phyloP scores from a whole-genome alignment of 2,329 filamentous ascomycete species.

The Penicillium brevicompactum region DNA sequence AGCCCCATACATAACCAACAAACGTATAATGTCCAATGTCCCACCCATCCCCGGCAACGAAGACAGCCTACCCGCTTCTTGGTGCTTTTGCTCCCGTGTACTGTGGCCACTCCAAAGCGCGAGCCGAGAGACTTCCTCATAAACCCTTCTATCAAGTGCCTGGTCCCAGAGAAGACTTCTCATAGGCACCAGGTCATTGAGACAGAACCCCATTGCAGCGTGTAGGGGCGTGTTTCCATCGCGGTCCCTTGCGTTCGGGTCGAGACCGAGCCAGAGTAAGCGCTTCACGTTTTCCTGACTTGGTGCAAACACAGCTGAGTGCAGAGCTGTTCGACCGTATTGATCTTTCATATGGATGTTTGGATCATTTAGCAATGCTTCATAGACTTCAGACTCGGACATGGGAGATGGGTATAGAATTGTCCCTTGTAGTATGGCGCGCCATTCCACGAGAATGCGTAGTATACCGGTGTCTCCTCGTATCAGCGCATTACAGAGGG shows the following conservation, averaged over 20 bases:
- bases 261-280: not conserved
- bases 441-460: not conserved
- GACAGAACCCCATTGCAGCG: not conserved
- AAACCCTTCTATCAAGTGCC: not conserved
- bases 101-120: not conserved
- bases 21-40: not conserved
- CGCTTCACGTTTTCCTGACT: not conserved
- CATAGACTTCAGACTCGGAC: not conserved
- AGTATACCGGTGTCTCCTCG: not conserved
- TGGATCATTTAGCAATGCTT: not conserved
- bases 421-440: not conserved
- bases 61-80: not conserved
- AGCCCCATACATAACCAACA: not conserved
- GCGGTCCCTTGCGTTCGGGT: not conserved
- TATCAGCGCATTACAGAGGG: not conserved
- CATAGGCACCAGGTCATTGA: not conserved
- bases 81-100: not conserved
- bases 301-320: not conserved
- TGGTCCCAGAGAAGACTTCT: not conserved
- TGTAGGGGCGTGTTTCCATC: not conserved
- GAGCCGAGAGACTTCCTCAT: not conserved
- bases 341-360: not conserved
- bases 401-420: not conserved
- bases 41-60: not conserved
- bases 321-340: not conserved